Evolutionary conservation across 2,329 filamentous ascomycete species (phyloP), one percentile per base, ranked within the genome.

Genomic region (Metarhizium humberi): DNA sequence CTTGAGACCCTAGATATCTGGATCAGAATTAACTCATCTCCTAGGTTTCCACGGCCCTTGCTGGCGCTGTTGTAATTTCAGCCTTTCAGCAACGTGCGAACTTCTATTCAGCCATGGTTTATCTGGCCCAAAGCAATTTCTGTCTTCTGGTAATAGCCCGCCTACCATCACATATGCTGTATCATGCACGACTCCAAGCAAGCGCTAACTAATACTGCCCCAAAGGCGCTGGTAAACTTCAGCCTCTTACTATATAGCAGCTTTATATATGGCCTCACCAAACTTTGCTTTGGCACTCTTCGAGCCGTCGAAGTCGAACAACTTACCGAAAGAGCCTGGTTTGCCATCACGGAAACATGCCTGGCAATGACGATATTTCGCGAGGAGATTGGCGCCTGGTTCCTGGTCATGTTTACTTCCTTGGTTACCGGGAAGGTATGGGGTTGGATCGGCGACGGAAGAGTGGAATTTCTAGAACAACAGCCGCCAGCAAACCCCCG

Each of bases 351-450:
- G 50, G 94, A 99, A 74, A 99, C 94, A 60, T 90, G 92, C 66
- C 78, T 99, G 60, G 94, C 94, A 34, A 97, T 99, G 92, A 96
- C 94, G 34, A 96, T 96, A 61, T 97, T 99, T 71, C 81, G 94
- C 48, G 94, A 96, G 60, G 92, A 97, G 69, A 85, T 99, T 18
- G 92, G 94, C 48, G 88, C 88, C 46, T 95, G 91, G 85, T 96
- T 97, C 66, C 77, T 99, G 57, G 85, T 94, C 65, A 97, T 99
- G 92, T 97, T 99, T 70, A 89, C 95, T 16, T 85, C 87, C 30
- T 79, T 99, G 43, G 82, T 99, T 50, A 92, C 91, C 3, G 92
- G 92, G 54, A 97, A 97, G 73, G 88, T 99, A 50, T 99, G 95
- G 92, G 90, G 91, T 55, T 99, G 95, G 94, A 96, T 99, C 62